These are phyloP conservation scores for Aspergillus sparsus DNA, from an alignment of 495 filamentous ascomycete genomes.

Conservation along the genomic window DNA sequence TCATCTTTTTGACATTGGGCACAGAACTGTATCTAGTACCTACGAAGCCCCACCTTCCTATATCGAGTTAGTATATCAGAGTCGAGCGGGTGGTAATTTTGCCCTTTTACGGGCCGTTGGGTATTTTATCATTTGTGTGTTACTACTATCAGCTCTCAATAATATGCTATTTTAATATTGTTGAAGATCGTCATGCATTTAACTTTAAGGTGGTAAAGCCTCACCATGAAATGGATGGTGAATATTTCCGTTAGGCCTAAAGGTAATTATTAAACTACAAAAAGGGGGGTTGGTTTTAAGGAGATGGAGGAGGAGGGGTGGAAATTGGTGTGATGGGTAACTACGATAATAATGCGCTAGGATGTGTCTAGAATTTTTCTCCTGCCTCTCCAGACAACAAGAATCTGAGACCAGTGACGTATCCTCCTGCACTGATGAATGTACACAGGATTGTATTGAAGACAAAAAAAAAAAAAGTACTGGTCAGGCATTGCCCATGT, in stretches of 20 bases:
- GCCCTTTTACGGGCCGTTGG: too few relatives aligned
- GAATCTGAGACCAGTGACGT: conserved; percentile 25
- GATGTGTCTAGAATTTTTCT: conserved; percentile 24
- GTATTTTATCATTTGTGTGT: too few relatives aligned
- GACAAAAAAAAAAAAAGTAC: conserved; percentile 12
- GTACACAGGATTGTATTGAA: not conserved
- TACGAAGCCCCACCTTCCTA: conserved; percentile 15
- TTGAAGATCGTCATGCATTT: not conserved
- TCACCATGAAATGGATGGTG: not conserved
- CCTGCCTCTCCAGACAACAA: conserved; percentile 7
- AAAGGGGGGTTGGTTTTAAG: not conserved
- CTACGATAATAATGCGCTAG: not conserved
- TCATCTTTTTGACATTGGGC: conserved; percentile 1
- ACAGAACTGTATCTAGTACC: not conserved
- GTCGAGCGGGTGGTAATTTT: too few relatives aligned
- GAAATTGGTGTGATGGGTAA: conserved; percentile 1
- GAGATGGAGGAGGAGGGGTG: conserved; percentile 3
- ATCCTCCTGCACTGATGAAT: not conserved
- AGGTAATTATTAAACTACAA: not conserved
- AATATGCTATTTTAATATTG: not conserved
- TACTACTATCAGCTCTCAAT: not conserved
- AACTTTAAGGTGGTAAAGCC: conserved; percentile 2
- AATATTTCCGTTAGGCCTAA: not conserved
- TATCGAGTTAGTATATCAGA: conserved; percentile 6
- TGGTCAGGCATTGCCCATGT: not conserved